Evolutionary conservation across 2,329 filamentous ascomycete genomes (phyloP).

Genomic region (Orbilia brochopaga): DNA sequence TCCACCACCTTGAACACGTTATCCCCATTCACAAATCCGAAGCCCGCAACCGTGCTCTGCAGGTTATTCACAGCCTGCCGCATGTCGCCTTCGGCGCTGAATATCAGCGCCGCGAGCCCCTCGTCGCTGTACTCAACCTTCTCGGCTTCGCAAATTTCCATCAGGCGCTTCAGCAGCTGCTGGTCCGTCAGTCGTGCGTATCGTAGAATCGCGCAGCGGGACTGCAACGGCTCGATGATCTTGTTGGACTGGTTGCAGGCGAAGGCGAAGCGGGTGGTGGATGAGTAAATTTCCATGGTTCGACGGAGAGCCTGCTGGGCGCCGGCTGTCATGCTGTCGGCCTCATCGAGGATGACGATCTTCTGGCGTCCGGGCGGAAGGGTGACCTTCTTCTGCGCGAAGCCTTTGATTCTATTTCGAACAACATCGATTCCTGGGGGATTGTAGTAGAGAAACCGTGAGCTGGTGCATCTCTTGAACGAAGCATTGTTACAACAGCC

Average conservation of each 20-base stretch:
- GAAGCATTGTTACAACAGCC: constrained; percentile 60
- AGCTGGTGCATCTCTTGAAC: too few relatives aligned
- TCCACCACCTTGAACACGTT: constrained; percentile 99
- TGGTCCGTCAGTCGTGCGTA: constrained; percentile 91
- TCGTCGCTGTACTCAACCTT: constrained; percentile 90
- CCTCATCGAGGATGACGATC: constrained; percentile 95
- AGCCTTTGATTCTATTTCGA: constrained; percentile 94
- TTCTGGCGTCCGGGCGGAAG: constrained; percentile 89
- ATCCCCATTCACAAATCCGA: constrained; percentile 95
- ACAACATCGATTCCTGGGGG: constrained; percentile 87
- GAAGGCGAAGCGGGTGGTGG: constrained; percentile 95
- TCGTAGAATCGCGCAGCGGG: constrained; percentile 90
- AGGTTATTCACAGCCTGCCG: constrained; percentile 98
- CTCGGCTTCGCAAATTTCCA: constrained; percentile 93
- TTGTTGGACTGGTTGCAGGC: constrained; percentile 99
- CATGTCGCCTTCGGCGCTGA: constrained; percentile 98
- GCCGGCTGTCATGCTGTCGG: constrained; percentile 96
- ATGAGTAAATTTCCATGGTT: constrained; percentile 98
- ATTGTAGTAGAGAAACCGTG: too few relatives aligned
- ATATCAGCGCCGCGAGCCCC: constrained; percentile 92
- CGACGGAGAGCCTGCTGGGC: constrained; percentile 92
- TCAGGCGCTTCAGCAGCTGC: constrained; percentile 85
- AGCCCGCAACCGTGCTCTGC: constrained; percentile 89
- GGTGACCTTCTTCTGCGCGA: constrained; percentile 98
- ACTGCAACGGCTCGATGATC: constrained; percentile 98